Conservation (phyloP, 2,329 filamentous ascomycete species). For the Fusarium camptoceras region DNA sequence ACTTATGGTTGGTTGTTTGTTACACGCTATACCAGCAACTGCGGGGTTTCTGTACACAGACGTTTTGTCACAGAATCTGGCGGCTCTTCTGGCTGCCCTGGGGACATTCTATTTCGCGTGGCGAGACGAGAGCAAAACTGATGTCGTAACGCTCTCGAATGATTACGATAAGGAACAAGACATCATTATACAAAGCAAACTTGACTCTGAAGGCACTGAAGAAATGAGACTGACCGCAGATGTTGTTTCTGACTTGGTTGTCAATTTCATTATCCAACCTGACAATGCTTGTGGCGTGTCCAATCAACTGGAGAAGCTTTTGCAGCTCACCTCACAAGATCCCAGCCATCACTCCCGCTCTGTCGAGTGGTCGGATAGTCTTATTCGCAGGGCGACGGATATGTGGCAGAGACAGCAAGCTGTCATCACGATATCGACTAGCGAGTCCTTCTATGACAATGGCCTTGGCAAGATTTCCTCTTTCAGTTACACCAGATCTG, state of each 20-base stretch:
- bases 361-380: not conserved
- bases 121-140: not conserved
- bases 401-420: not conserved
- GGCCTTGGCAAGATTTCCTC: not conserved
- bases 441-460: not conserved
- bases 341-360: not conserved
- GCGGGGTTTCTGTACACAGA: not conserved
- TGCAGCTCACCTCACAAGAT: not conserved
- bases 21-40: not conserved
- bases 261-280: not conserved
- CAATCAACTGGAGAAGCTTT: not conserved
- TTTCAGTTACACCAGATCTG: not conserved
- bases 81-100: not conserved
- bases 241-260: not conserved
- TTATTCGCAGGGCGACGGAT: not conserved
- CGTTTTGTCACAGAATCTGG: not conserved
- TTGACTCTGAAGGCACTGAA: not conserved
- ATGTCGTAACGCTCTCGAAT: accelerated
- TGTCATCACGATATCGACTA: not conserved
- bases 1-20: not conserved
- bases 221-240: not conserved
- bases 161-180: not conserved
- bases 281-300: not conserved
- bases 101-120: not conserved
- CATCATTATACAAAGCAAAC: not conserved